These are phyloP conservation scores for Ajuga chamaepitys DNA, from an alignment of 257 asterid species.

Conservation along the genomic window DNA sequence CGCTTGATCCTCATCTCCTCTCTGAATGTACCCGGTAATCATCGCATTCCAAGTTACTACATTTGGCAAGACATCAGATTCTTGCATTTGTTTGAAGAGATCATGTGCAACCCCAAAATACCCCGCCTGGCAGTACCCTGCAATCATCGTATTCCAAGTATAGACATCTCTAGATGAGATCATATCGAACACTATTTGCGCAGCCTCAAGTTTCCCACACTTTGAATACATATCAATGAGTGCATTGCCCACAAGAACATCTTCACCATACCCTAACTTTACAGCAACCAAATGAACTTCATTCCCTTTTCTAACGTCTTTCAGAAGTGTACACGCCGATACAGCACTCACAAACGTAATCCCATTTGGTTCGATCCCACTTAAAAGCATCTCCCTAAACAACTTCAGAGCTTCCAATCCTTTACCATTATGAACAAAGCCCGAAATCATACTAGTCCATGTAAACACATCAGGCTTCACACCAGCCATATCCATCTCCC, in stretches of 20 bases:
- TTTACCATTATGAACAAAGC: slow-evolving; percentile 49
- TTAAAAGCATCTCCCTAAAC: slow-evolving; percentile 45
- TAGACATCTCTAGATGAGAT: slow-evolving; percentile 52
- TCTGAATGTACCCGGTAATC: slow-evolving; percentile 66
- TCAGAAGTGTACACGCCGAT: slow-evolving; percentile 50
- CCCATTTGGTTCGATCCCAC: slow-evolving; percentile 58
- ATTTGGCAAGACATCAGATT: slow-evolving; percentile 46
- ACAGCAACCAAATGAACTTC: slow-evolving; percentile 55
- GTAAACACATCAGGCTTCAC: slow-evolving; percentile 62
- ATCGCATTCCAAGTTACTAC: slow-evolving; percentile 75
- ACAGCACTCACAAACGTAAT: slow-evolving; percentile 56
- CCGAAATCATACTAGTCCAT: slow-evolving; percentile 68
- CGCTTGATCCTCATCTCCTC: slow-evolving; percentile 77
- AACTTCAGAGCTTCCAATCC: slow-evolving; percentile 41
- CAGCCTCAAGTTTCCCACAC: slow-evolving; percentile 55
- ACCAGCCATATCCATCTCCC: slow-evolving; percentile 54
- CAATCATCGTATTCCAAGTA: slow-evolving; percentile 82
- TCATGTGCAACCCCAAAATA: slow-evolving; percentile 67
- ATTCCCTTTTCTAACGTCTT: slow-evolving; percentile 54
- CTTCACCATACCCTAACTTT: slow-evolving; percentile 49
- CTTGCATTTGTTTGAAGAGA: slow-evolving; percentile 56
- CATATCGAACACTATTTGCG: slow-evolving; percentile 48
- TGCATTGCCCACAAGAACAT: slow-evolving; percentile 63
- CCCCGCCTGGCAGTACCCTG: slow-evolving; percentile 79
- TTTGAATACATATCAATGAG: slow-evolving; percentile 79